Conservation (phyloP, 2,329 filamentous ascomycete genomes). For the Fusarium sp. region DNA sequence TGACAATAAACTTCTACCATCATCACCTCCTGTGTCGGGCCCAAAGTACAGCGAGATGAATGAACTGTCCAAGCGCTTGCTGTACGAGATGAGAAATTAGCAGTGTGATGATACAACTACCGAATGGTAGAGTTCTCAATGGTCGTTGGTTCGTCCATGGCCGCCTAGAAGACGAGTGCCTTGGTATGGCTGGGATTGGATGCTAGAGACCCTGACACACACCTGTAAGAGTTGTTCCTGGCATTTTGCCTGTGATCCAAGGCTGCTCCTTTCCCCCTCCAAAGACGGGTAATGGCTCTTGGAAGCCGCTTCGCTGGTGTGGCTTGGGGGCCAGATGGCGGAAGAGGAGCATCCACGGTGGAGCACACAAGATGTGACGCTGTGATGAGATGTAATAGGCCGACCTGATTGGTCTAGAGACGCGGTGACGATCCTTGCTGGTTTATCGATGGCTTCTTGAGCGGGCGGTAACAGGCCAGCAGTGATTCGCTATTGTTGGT, state of each 20-base stretch:
- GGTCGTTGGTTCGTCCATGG: conserved; percentile 37
- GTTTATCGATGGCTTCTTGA: conserved; percentile 20
- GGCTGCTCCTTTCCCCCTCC: conserved; percentile 9
- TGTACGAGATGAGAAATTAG: conserved; percentile 24
- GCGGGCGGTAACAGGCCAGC: conserved; percentile 40
- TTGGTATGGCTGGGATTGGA: conserved; percentile 39
- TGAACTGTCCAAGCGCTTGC: conserved; percentile 9
- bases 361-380: conserved; percentile 31
- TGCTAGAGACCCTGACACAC: conserved; percentile 21
- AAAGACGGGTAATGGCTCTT: conserved; percentile 21
- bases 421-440: conserved; percentile 30
- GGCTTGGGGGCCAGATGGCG: conserved; percentile 27
- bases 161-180: conserved; percentile 39
- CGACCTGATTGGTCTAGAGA: conserved; percentile 37
- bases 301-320: conserved; percentile 18
- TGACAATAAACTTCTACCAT: conserved; percentile 1
- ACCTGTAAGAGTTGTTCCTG: conserved; percentile 32
- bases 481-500: conserved; percentile 33
- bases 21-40: not conserved
- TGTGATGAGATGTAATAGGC: conserved; percentile 29
- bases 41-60: too few relatives aligned
- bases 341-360: conserved; percentile 24
- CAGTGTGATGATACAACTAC: conserved; percentile 33
- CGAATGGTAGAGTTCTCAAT: conserved; percentile 22
- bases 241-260: conserved; percentile 23